These are phyloP conservation scores for Globisporangium megalacanthum DNA, from an alignment of 352 stramenopile species.

Conservation along the genomic window DNA sequence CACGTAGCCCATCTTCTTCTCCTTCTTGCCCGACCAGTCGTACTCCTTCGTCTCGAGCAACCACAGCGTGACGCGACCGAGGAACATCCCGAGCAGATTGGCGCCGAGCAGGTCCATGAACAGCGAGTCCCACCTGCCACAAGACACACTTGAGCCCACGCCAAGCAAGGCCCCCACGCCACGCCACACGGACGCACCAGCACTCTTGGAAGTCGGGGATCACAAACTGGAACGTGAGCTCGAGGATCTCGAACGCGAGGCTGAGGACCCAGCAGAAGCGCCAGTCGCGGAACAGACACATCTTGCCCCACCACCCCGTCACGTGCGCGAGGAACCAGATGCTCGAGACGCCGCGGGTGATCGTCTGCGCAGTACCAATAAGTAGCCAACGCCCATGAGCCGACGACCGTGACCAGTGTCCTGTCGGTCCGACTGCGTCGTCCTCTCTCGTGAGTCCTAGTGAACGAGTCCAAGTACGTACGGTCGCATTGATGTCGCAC, in stretches of 20 bases:
- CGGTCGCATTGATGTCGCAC: conserved; percentile 58
- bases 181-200: conserved; percentile 39
- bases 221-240: conserved; percentile 86
- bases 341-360: conserved; percentile 67
- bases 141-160: background rate
- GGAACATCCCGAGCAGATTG: conserved; percentile 88
- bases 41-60: conserved; percentile 86
- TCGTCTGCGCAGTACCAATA: conserved; percentile 18
- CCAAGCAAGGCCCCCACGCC: background rate
- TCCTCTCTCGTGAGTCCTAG: no score
- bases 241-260: conserved; percentile 88
- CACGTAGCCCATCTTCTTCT: conserved; percentile 62
- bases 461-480: no score
- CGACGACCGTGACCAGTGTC: conserved; percentile 1
- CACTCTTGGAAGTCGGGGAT: conserved; percentile 93
- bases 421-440: no score
- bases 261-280: conserved; percentile 89
- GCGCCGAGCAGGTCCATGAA: conserved; percentile 89
- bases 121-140: conserved; percentile 84
- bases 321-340: conserved; percentile 87
- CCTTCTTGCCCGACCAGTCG: conserved; percentile 84
- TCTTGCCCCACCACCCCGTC: conserved; percentile 89
- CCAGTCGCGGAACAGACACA: conserved; percentile 94
- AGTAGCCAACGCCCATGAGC: background rate
- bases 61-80: conserved; percentile 67